Evolutionary conservation across 306 rosid species (phyloP), one percentile per base, ranked within the genome.

Genomic region (Crotalaria pallida): DNA sequence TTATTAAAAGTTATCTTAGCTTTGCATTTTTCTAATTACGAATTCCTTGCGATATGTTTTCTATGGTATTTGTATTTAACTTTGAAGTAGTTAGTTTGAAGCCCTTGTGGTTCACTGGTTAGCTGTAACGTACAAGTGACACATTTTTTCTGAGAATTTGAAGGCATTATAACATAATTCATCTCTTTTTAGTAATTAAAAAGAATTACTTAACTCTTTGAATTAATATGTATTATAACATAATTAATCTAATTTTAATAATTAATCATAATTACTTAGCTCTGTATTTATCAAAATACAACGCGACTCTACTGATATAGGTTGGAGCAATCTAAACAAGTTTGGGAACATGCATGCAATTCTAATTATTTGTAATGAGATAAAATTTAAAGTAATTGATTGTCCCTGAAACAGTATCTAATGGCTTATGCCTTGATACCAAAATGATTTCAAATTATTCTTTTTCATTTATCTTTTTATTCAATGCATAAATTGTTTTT

Each of bases 231-330:
- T 24, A 24, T 24, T 24, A 24, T 52, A 13, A 10, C 22, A 2
- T 34, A 16, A 8, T 43, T 26, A 45, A 23, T 52, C 10, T 16
- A 52, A 41, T 53, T 38, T 21, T 61, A n/a, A 9, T 40, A 41
- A 26, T 12, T n/a, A 23, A 10, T n/a, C 26, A 43, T 8, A n/a
- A 13, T 8, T 62, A n/a, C 3, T 29, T 31, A 5, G 17, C 40
- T 65, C 36, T 57, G 50, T 43, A 31, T 29, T 31, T 26, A 64
- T 60, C 68, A 53, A 43, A 77, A 41, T 55, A 38, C n/a, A 15
- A 29, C 15, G 7, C 48, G 12, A 26, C 17, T 23, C 24, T 52
- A 10, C 55, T 67, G 4, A 34, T 47, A 18, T 57, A n/a, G 67
- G 55, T 9, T 19, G 29, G 56, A 27, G 1, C 38, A 33, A 33